Evolutionary conservation across 2,329 filamentous ascomycete species (phyloP), one percentile per base, ranked within the genome.

Genomic region (Exophiala viscosa): DNA sequence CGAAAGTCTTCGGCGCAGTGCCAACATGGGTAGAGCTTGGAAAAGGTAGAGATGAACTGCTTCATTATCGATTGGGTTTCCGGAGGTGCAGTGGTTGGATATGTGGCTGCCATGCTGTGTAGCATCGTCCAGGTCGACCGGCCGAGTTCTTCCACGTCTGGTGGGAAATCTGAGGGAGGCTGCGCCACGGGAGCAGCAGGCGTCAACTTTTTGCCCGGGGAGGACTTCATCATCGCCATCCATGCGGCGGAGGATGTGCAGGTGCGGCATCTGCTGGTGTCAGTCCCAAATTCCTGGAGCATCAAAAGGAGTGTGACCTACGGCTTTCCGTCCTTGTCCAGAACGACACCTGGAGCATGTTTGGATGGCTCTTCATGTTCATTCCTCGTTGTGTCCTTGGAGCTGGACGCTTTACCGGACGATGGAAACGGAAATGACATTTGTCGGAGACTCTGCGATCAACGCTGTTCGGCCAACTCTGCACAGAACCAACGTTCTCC

Each of bases 1-100:
- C 86, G 86, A 69, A 99, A 96, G 67, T 97, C 92, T 55, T 92
- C 87, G 32, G 91, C 93, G 70, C 93, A 99, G 2, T 87, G 82
- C 90, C 91, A 96, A 76, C 93, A 99, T 3, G 93, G 93, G 67
- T 99, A 99, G 15, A 97, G 72, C 61, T 86, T 87, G 20, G 88
- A 85, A 69, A 99, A 95, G 2, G 90, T 77, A 18, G 76, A 74
- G 63, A 99, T 78, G 72, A 99, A 97, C 46, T 82, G 78, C 50
- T 78, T 77, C 62, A 95, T 86, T 62, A 96, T 87, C 28, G 75
- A 73, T 67, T 96, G 90, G 62, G 96, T 82, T 8, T 76, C 70
- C 1, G 76, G 69, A 0, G 85, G 82, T 0, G 93, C 90, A 6
- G 68, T 71, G 6, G 79, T 76, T 1, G 93, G 93, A 69, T 97